A percentile compares a stretch with the other conserved stretches of the same genome.
These are phyloP conservation scores for Penicilliopsis zonata DNA, from an alignment of 495 filamentous ascomycete species.

Conservation along the genomic window DNA sequence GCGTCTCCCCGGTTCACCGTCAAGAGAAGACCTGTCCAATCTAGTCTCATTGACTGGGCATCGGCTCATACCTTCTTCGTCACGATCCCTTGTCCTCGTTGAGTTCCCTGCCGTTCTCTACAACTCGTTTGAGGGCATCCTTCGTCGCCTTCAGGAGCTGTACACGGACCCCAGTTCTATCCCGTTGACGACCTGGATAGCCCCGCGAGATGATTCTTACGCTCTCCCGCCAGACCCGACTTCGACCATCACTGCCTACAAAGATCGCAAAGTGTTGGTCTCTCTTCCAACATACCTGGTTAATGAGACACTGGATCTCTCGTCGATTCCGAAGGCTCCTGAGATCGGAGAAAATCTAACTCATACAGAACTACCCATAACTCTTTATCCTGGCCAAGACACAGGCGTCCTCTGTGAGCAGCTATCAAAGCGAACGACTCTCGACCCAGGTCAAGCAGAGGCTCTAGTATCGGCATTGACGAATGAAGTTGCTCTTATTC, in stretches of 20 bases:
- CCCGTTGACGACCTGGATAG: constrained; percentile 49
- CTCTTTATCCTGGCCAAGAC: too few species aligned
- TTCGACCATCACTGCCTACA: constrained; percentile 26
- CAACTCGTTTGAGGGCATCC: constrained; percentile 47
- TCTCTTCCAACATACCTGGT: too few species aligned
- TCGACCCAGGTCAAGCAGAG: constrained; percentile 39
- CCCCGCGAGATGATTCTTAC: constrained; percentile 31
- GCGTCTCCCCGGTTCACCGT: not conserved
- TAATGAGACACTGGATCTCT: too few species aligned
- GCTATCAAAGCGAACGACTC: constrained; percentile 15
- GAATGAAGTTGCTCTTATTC: constrained; percentile 43
- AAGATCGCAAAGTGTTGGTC: not conserved
- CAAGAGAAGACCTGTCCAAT: too few species aligned
- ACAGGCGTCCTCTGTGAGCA: too few species aligned
- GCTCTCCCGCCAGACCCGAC: constrained; percentile 24
- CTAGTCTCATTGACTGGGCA: too few species aligned
- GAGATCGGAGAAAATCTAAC: too few species aligned
- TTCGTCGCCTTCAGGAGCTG: constrained; percentile 47
- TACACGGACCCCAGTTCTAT: constrained; percentile 28
- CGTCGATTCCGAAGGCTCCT: too few species aligned
- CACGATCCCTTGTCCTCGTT: constrained; percentile 33
- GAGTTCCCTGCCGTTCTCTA: constrained; percentile 58
- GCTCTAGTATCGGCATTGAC: constrained; percentile 41
- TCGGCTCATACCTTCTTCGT: too few species aligned
- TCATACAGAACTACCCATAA: too few species aligned